These are phyloP conservation scores for Cryptococcus sp. DNA, from an alignment of 1,284 basidiomycete genomes.

Conservation along the genomic window DNA sequence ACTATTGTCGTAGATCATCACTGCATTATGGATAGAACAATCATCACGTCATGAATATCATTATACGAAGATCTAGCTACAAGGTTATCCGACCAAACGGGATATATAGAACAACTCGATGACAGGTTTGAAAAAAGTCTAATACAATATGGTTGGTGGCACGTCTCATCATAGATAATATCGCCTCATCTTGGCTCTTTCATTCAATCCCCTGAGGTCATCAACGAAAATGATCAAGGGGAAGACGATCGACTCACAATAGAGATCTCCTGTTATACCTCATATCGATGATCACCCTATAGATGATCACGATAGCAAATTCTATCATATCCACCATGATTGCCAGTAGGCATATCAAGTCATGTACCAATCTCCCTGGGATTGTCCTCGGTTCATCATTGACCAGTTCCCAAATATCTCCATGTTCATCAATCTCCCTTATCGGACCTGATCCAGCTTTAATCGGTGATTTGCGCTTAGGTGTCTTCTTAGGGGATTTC, in stretches of 20 bases:
- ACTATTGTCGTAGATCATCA: too few relatives aligned
- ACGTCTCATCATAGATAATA: conserved; percentile 4
- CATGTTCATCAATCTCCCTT: background rate
- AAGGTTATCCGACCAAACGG: too few relatives aligned
- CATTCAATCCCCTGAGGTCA: background rate
- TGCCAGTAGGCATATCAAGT: conserved; percentile 23
- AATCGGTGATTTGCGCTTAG: background rate
- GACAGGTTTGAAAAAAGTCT: too few relatives aligned
- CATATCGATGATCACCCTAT: conserved; percentile 22
- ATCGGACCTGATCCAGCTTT: background rate
- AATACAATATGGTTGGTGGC: too few relatives aligned
- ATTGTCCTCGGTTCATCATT: conserved; percentile 11
- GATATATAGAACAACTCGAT: too few relatives aligned
- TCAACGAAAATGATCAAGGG: too few relatives aligned
- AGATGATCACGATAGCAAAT: conserved; percentile 22
- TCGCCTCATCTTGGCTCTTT: background rate
- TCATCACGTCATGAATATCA: too few relatives aligned
- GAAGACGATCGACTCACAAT: conserved; percentile 7
- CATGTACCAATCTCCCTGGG: conserved; percentile 23
- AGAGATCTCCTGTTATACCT: conserved; percentile 10
- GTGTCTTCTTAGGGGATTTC: too few relatives aligned
- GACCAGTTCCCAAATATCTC: background rate
- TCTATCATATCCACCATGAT: conserved; percentile 24
- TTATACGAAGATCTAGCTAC: too few relatives aligned
- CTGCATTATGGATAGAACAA: too few relatives aligned